Evolutionary conservation across 2,329 filamentous ascomycete species (phyloP), one percentile per base, ranked within the genome.

Genomic region (Phialocephala subalpina): DNA sequence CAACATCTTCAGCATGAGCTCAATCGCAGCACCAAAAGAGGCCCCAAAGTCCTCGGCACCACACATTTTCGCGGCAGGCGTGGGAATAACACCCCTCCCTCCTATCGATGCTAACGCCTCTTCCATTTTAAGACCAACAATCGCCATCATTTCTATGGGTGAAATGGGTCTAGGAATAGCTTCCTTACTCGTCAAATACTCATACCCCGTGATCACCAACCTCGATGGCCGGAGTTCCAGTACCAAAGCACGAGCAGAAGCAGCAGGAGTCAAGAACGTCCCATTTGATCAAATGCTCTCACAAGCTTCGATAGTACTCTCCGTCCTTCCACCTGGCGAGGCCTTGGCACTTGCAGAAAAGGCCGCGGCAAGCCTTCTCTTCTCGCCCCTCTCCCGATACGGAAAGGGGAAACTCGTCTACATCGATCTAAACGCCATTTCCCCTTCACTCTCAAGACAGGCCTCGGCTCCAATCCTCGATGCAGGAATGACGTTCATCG

Each of bases 241-340:
- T n/a, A 64, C 62, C 12, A 60, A 35, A 35, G 45, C 62, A 16
- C 56, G 62, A 18, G 62, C 49, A 29, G 57, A 53, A 14, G 62
- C 42, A 9, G 42, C 42, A 25, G 42, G 40, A 2, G 71, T 80
- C n/a, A 83, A 85, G 0, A 86, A 90, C 75, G 77, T 82, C n/a
- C 82, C 83, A 29, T 81, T 91, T 4, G 81, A 85, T 25, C 77
- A 82, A 14, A 18, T 66, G 2, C 29, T 66, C 7, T 40, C 29
- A 63, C 77, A 84, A 64, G 85, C 84, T 70, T 81, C 84, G 68
- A 81, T 88, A 57, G 82, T 91, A 65, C 78, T 91, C 29, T 91
- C 87, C 5, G 85, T 91, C n/a, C 87, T 91, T 14, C 89, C 89
- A 5, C 89, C 89, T 0, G 79, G 83, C 47, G 85, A 90, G 72